Base-by-base conservation (phyloP, 1,139 yeast species). In the Hansenula sp. region DNA sequence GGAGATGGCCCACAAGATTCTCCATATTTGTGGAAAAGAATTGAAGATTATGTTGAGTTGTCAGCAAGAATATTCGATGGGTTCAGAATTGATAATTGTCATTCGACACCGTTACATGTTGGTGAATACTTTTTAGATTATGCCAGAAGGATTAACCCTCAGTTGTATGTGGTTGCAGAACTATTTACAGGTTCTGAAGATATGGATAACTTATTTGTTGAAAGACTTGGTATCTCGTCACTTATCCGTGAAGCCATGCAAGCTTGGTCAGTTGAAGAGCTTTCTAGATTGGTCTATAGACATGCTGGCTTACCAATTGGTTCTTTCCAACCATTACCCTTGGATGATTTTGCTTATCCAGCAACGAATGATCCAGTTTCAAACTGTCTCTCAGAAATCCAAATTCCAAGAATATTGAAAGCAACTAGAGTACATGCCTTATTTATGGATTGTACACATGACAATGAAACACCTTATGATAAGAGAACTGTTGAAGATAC, bases 251-350 rank as follows among this genome's bases (percentile, higher is more conserved):
- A 93, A 63, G 98, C 98, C 1, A 91, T 93, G 96, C 97, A 90
- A 68, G 94, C 97, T 2, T 84, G 94, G 83, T 81, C 84, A 16
- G 94, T 86, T 12, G 83, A 78, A 35, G 99, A 93, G 61, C 74
- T 93, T 33, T 89, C 97, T 1, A 72, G 94, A 46, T 72, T 91
- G 46, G 87, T 93, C 28, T 96, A 91, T 61, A 79, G 83, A 55
- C 96, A 93, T 63, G 98, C 98, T 34, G 98, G 99, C 5, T 72
- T 90, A 54, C 97, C 98, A 37, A 86, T 93, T 62, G 99, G 99
- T 4, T 89, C 97, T 0, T 83, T 85, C 55, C 77, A 79, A 44
- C 84, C 87, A 78, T 66, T 84, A 40, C 91, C 93, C 1, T 68
- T 84, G 54, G 90, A 84, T 59, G 83, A 79, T 44, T 76, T 81